phyloP scores from a whole-genome alignment of 495 filamentous ascomycete genomes.

The Daldinia decipiens region DNA sequence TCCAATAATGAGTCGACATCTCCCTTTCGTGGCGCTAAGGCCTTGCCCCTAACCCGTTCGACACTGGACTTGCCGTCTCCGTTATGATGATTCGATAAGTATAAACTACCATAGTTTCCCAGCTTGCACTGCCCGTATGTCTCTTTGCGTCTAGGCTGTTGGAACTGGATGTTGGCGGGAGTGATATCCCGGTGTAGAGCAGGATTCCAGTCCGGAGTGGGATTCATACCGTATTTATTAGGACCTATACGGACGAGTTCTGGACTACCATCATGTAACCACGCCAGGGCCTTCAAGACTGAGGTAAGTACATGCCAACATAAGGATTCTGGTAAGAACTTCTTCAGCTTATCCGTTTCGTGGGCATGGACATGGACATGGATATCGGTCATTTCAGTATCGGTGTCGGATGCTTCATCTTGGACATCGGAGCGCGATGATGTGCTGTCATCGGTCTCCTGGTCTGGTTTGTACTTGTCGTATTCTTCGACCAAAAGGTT shows the following conservation, averaged over 20 bases:
- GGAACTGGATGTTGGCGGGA: constrained; percentile 57
- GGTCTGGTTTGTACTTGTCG: neutral
- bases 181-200: constrained; percentile 57
- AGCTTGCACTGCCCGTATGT: constrained; percentile 61
- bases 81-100: constrained; percentile 48
- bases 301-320: constrained; percentile 59
- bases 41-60: constrained; percentile 22
- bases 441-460: neutral
- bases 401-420: neutral
- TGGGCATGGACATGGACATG: neutral
- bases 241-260: constrained; percentile 4
- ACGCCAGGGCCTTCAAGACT: constrained; percentile 53
- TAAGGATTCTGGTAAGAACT: constrained; percentile 54
- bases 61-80: neutral
- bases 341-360: neutral
- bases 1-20: constrained; percentile 9
- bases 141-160: constrained; percentile 56
- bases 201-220: constrained; percentile 55
- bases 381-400: neutral
- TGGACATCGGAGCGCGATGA: neutral
- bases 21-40: constrained; percentile 24
- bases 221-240: neutral
- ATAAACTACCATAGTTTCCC: constrained; percentile 53
- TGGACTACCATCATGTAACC: constrained; percentile 55
- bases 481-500: constrained; percentile 40